Percentiles rank a stretch among this genome's conserved stretches.
Evolutionary conservation across 192 early-diverging fungal species (phyloP).

Genomic region (Spizellomyces sp.): DNA sequence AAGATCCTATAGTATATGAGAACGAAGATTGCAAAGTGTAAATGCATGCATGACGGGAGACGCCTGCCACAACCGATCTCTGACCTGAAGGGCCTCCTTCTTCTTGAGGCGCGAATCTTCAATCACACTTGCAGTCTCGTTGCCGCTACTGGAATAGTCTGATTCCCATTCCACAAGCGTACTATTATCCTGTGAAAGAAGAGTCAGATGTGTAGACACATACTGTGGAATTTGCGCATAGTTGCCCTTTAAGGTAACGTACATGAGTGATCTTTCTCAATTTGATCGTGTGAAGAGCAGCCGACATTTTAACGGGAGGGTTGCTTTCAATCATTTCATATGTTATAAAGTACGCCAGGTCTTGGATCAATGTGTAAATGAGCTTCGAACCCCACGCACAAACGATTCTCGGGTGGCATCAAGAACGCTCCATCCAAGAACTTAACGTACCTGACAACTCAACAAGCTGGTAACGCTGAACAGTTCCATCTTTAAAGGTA

Average conservation of each 20-base stretch:
- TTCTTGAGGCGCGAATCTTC: conserved; percentile 50
- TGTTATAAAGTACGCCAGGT: conserved; percentile 39
- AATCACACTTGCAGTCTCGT: conserved; percentile 36
- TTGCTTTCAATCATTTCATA: conserved; percentile 47
- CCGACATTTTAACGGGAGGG: conserved; percentile 30
- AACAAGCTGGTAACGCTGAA: conserved; percentile 43
- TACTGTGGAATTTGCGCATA: not conserved
- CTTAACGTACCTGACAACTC: conserved; percentile 30
- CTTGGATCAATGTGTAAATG: conserved; percentile 8
- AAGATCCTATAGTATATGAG: no score
- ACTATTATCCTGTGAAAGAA: conserved; percentile 40
- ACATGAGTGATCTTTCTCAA: conserved; percentile 39
- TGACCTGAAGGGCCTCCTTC: conserved; percentile 36
- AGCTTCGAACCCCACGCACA: not conserved
- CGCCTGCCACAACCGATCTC: not conserved
- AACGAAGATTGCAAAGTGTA: not conserved
- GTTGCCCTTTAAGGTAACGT: not conserved
- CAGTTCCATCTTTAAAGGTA: conserved; percentile 50
- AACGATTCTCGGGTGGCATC: not conserved
- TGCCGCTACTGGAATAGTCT: conserved; percentile 40
- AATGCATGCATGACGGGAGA: not conserved
- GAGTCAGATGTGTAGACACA: not conserved
- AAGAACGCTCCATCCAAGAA: no score
- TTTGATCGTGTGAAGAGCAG: conserved; percentile 45
- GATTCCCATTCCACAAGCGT: conserved; percentile 50